Evolutionary conservation across 2,329 filamentous ascomycete genomes (phyloP).

Genomic region (Sporothrix variecibatus): DNA sequence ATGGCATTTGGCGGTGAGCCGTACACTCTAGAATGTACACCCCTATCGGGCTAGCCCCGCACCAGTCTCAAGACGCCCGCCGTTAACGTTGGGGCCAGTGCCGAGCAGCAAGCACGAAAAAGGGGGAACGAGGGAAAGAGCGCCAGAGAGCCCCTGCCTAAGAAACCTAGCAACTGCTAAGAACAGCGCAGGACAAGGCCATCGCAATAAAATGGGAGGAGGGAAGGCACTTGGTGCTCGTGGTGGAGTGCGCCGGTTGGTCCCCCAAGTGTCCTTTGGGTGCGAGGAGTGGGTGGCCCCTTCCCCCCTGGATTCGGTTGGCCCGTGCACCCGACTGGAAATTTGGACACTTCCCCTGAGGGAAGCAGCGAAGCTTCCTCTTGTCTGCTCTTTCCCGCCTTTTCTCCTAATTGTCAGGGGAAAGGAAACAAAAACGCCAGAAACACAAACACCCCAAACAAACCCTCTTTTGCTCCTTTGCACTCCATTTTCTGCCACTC

Average conservation of each 20-base stretch:
- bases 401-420: constrained; percentile 27
- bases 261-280: not conserved
- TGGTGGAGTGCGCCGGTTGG: not conserved
- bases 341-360: constrained; percentile 34
- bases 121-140: constrained; percentile 12
- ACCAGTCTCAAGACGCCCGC: not conserved
- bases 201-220: constrained; percentile 26
- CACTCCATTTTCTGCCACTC: constrained; percentile 17
- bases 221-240: constrained; percentile 21
- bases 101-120: constrained; percentile 22
- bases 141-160: not conserved
- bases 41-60: constrained; percentile 23
- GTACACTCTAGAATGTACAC: not conserved
- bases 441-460: constrained; percentile 29
- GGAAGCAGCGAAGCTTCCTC: constrained; percentile 31
- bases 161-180: not conserved
- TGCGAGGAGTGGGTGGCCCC: constrained; percentile 26
- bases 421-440: constrained; percentile 26
- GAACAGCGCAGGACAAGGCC: constrained; percentile 16
- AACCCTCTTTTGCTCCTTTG: constrained; percentile 14
- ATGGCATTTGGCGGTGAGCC: not conserved
- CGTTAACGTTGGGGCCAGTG: constrained; percentile 20
- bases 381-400: constrained; percentile 28
- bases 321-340: constrained; percentile 35
- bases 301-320: constrained; percentile 31